These are phyloP conservation scores for Coniochaeta ligniaria DNA, from an alignment of 2,329 filamentous ascomycete species.

Conservation along the genomic window DNA sequence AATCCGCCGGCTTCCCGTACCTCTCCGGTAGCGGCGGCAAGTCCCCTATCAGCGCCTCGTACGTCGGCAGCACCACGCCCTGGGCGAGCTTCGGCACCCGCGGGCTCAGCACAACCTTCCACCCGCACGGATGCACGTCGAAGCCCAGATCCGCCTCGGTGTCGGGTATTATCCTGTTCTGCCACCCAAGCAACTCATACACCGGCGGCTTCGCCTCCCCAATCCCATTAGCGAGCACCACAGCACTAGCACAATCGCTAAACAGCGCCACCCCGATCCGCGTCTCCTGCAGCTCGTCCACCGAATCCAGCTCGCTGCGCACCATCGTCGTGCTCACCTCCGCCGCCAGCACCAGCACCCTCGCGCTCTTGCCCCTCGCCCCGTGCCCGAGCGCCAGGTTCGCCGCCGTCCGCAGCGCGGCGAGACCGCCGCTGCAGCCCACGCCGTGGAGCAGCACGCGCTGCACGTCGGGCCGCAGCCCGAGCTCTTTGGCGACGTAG, in stretches of 20 bases:
- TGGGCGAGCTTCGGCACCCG: conserved; percentile 52
- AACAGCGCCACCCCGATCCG: conserved; percentile 61
- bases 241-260: conserved; percentile 62
- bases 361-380: conserved; percentile 50
- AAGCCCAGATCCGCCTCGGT: conserved; percentile 59
- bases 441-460: conserved; percentile 60
- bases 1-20: conserved; percentile 44
- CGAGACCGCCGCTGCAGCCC: conserved; percentile 58
- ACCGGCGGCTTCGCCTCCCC: conserved; percentile 35
- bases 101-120: conserved; percentile 60
- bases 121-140: conserved; percentile 56
- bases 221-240: conserved; percentile 57
- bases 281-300: conserved; percentile 50
- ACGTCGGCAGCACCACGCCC: conserved; percentile 43
- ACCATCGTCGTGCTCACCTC: conserved; percentile 56
- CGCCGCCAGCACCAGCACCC: conserved; percentile 58
- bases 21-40: conserved; percentile 31
- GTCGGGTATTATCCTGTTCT: conserved; percentile 54
- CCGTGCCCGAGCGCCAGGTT: conserved; percentile 59
- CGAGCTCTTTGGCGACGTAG: conserved; percentile 52
- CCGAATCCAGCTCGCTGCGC: conserved; percentile 58
- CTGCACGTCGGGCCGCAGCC: conserved; percentile 50
- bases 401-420: conserved; percentile 54
- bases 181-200: conserved; percentile 60
- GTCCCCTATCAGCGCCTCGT: conserved; percentile 44